Base-by-base conservation (phyloP, 2,329 filamentous ascomycete species). In the Chaetomiaceae sp. region DNA sequence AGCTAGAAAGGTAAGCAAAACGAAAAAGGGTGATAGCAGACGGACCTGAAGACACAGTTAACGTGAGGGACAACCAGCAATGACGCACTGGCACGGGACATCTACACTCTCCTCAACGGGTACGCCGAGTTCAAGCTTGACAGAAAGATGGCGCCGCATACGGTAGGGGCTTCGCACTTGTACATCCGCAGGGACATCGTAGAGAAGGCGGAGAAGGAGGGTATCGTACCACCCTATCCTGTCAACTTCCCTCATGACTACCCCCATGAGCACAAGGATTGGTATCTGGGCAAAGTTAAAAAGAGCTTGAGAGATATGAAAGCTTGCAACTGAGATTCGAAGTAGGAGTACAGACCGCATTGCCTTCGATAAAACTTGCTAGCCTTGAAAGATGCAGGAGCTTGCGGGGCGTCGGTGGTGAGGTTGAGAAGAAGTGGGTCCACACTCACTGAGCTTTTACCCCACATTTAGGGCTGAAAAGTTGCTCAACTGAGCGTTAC, bases 111-210 rank as follows among this genome's bases (percentile, higher is more conserved):
- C 7, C 17, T 46, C 12, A 22, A 24, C 15, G 26, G 27, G 2
- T 50, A 50, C 37, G 14, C 29, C 15, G 40, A 47, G n/a, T 50
- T 44, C 29, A 26, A 29, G 6, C 40, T 47, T 2, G 43, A 50
- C 22, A 29, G 27, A 4, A 27, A 9, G 17, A 29, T 4, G 12
- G 41, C 40, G 4, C 44, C 48, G 24, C 48, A 50, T 14, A 47
- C 48, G 1, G 26, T 50, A 5, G 48, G 48, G 4, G 9, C 32
- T 2, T 40, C 48, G 14, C 48, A 50, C 15, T 8, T 47, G 19
- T 48, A 50, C 17, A 44, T 50, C 8, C 45, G 45, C 9, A 35
- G 11, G 22, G 49, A 51, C 15, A 36, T 45, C 4, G 34, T 47
- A 4, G 33, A 38, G 11, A 15, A n/a, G 9, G 29, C 41, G 0